These are phyloP conservation scores for Leishmania arabica DNA, from an alignment of 208 protist genomes.

Conservation along the genomic window DNA sequence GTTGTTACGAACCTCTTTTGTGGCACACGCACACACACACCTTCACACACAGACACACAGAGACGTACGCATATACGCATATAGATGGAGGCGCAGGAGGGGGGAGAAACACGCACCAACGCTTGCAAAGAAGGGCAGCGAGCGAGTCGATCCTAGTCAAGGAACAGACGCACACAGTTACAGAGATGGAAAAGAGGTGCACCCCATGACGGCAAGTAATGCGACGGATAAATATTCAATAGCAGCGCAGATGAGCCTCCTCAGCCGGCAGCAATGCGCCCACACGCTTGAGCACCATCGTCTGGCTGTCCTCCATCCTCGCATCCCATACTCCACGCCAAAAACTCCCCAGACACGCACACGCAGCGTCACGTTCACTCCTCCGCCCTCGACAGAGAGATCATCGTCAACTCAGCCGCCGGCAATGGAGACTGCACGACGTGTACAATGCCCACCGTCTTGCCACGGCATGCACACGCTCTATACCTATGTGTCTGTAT, in stretches of 20 bases:
- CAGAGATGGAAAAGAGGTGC: background rate
- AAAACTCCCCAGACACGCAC: background rate
- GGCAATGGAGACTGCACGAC: background rate
- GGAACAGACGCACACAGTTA: constrained; percentile 3
- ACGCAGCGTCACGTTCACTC: background rate
- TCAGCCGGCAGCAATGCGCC: background rate
- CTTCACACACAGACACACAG: background rate
- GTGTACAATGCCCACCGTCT: background rate
- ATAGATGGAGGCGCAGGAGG: background rate
- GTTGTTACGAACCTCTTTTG: background rate
- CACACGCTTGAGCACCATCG: background rate
- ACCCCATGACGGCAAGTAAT: background rate
- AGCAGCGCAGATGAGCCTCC: background rate
- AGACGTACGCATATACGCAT: background rate
- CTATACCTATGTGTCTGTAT: background rate
- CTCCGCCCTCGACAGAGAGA: background rate
- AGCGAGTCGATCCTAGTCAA: background rate
- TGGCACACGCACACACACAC: background rate
- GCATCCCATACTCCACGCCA: background rate
- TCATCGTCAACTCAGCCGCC: background rate
- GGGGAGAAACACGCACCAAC: background rate
- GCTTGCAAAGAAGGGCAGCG: background rate
- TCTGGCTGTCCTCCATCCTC: background rate
- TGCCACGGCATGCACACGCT: background rate
- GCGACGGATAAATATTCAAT: background rate